These are phyloP conservation scores for Eucalyptus paniculata DNA, from an alignment of 345 rosid species.

Conservation along the genomic window DNA sequence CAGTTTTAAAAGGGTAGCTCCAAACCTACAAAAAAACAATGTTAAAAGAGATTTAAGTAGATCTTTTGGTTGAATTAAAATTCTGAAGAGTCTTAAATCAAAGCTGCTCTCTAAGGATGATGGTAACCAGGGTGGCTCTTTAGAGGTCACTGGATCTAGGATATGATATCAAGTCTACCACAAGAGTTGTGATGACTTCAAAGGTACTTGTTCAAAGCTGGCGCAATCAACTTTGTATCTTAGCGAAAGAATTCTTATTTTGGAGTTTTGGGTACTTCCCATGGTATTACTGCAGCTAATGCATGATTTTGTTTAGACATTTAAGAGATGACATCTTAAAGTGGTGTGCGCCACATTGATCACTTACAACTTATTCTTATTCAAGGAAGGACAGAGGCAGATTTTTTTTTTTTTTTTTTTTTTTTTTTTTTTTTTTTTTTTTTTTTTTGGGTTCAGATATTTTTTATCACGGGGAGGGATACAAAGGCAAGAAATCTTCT, in stretches of 20 bases:
- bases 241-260: neutral
- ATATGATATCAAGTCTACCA: neutral
- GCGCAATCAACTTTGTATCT: neutral
- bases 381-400: neutral
- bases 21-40: neutral
- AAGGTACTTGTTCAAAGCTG: neutral
- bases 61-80: neutral
- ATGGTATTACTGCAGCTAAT: neutral
- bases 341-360: neutral
- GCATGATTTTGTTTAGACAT: neutral
- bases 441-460: neutral
- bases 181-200: neutral
- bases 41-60: neutral
- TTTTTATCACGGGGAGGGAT: neutral
- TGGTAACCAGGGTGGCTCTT: neutral
- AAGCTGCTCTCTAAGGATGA: neutral
- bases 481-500: neutral
- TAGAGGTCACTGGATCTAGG: neutral
- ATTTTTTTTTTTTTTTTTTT: no score
- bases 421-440: no score
- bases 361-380: neutral
- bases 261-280: neutral
- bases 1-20: neutral
- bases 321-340: neutral
- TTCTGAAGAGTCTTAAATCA: neutral